phyloP scores from a whole-genome alignment of 2,329 filamentous ascomycete species.

The Monilinia fructigena region DNA sequence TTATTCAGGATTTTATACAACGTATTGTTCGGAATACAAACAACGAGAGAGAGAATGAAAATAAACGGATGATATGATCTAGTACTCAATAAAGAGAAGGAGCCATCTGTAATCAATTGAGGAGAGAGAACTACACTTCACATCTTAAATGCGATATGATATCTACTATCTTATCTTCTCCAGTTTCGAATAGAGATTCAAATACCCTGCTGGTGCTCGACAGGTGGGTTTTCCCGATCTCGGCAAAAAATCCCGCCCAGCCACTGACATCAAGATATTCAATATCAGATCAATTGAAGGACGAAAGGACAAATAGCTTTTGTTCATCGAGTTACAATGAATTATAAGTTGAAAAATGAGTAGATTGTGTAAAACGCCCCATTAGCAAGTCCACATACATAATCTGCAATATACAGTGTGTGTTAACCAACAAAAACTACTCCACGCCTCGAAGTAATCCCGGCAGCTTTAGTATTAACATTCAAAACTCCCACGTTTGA shows the following conservation, averaged over 20 bases:
- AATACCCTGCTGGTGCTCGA: constrained; percentile 2
- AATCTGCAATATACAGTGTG: background rate
- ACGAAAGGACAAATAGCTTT: background rate
- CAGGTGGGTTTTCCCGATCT: constrained; percentile 20
- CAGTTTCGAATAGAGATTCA: background rate
- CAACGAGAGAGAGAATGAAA: too few species aligned
- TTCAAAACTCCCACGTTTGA: constrained; percentile 35
- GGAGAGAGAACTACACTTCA: background rate
- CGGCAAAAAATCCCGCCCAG: constrained; percentile 11
- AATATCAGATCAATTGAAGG: background rate
- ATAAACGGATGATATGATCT: background rate
- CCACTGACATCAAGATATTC: background rate
- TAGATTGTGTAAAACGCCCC: too few species aligned
- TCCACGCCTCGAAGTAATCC: constrained; percentile 25
- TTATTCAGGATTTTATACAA: too few species aligned
- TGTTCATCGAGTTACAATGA: background rate
- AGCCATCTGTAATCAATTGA: background rate
- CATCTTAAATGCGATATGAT: background rate
- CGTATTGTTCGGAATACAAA: too few species aligned
- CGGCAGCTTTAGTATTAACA: constrained; percentile 31
- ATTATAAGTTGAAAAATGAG: background rate
- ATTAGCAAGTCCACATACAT: background rate
- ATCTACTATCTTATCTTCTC: background rate
- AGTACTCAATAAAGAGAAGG: background rate
- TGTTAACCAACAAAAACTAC: background rate